Evolutionary conservation across 2,329 filamentous ascomycete genomes (phyloP).

Genomic region (Raffaelea deltoideospora): DNA sequence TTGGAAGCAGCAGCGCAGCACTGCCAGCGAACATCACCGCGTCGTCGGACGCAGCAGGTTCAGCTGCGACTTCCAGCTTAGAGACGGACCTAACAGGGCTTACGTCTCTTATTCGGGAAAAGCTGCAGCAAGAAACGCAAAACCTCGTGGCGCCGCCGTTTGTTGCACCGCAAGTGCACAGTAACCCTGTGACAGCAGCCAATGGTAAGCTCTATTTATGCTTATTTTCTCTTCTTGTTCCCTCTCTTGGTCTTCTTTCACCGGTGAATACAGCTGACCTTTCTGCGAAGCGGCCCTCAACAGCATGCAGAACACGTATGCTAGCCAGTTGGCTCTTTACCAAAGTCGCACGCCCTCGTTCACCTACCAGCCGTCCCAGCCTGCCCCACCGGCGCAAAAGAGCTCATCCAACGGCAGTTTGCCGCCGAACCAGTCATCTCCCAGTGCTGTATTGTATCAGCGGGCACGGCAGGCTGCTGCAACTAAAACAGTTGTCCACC

Average conservation of each 20-base stretch:
- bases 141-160: conserved; percentile 1
- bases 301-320: conserved; percentile 9
- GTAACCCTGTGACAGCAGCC: conserved; percentile 3
- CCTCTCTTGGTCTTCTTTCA: background rate
- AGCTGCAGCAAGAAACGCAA: conserved; percentile 8
- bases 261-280: background rate
- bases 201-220: conserved; percentile 4
- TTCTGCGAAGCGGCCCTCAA: conserved; percentile 5
- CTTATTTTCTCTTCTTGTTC: background rate
- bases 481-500: conserved; percentile 38
- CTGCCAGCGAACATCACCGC: conserved; percentile 2
- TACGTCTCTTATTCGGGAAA: conserved; percentile 13
- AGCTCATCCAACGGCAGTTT: conserved; percentile 17
- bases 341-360: conserved; percentile 4
- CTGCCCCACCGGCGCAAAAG: conserved; percentile 9
- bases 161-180: background rate
- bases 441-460: conserved; percentile 41
- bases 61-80: no score
- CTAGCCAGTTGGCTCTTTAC: conserved; percentile 7
- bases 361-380: conserved; percentile 6
- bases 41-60: background rate
- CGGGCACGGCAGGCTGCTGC: conserved; percentile 43
- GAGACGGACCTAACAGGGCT: conserved; percentile 10
- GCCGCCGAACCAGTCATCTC: conserved; percentile 40
- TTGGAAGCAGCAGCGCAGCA: background rate